Percentiles rank a stretch among this genome's conserved stretches.
These are phyloP conservation scores for Chytriomyces sp. DNA, from an alignment of 192 early-diverging fungal species.

Conservation along the genomic window DNA sequence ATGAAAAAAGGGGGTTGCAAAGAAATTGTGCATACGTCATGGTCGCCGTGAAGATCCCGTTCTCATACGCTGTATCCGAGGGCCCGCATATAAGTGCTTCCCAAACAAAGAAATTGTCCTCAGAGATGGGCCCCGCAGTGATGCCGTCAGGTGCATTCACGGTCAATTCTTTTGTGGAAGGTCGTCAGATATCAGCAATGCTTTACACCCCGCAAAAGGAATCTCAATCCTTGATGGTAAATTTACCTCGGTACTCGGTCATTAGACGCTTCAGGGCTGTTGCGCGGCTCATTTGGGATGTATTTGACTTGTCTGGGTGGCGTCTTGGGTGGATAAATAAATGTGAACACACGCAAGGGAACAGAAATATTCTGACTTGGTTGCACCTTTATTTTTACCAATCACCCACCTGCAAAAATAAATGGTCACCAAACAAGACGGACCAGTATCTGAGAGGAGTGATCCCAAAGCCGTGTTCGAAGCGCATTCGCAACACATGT, in stretches of 20 bases:
- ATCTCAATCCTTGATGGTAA: background rate
- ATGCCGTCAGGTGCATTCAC: slow-evolving; percentile 39
- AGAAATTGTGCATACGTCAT: slow-evolving; percentile 47
- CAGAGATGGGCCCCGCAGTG: slow-evolving; percentile 53
- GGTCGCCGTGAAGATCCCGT: slow-evolving; percentile 89
- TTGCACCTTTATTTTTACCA: too few relatives aligned
- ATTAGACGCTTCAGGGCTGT: slow-evolving; percentile 40
- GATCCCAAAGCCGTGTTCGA: too few relatives aligned
- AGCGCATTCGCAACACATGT: too few relatives aligned
- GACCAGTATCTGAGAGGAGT: too few relatives aligned
- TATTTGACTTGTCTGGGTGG: too few relatives aligned
- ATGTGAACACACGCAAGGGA: too few relatives aligned
- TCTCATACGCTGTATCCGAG: slow-evolving; percentile 92
- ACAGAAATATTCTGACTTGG: too few relatives aligned
- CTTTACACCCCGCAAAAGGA: background rate
- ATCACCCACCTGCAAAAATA: too few relatives aligned
- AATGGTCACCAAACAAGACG: too few relatives aligned
- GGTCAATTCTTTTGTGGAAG: slow-evolving; percentile 29
- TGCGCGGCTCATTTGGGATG: slow-evolving; percentile 5
- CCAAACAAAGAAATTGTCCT: slow-evolving; percentile 89
- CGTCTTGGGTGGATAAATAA: too few relatives aligned
- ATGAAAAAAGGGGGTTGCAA: background rate
- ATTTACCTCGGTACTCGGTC: slow-evolving; percentile 39
- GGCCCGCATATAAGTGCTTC: slow-evolving; percentile 88
- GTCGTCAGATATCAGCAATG: background rate